Evolutionary conservation across 2,329 filamentous ascomycete genomes (phyloP).

Genomic region (Hymenoscyphus fraxineus): DNA sequence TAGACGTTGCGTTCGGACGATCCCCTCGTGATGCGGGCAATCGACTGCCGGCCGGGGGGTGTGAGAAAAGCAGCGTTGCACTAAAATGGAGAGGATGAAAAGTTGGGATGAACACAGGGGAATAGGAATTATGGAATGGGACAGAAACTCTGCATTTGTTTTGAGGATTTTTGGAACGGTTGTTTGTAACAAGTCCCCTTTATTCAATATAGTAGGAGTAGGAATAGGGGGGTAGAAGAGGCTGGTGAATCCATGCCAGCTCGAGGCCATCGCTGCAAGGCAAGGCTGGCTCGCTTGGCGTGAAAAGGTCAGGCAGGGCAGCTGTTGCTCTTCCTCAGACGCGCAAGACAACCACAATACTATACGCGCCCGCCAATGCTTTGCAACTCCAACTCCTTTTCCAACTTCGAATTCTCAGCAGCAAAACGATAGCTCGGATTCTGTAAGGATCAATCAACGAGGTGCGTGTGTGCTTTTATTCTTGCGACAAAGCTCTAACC

Average conservation of each 20-base stretch:
- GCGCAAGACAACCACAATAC: background rate
- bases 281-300: constrained; percentile 7
- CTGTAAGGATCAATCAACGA: background rate
- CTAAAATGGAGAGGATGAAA: background rate
- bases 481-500: constrained; percentile 1
- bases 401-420: constrained; percentile 13
- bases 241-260: background rate
- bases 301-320: background rate
- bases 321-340: background rate
- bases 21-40: background rate
- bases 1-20: constrained; percentile 4
- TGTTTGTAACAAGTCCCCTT: too few relatives aligned
- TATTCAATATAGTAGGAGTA: too few relatives aligned
- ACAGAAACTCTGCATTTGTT: background rate
- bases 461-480: background rate
- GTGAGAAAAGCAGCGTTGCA: background rate
- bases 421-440: constrained; percentile 13
- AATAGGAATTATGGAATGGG: background rate
- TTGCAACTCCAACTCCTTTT: constrained; percentile 12
- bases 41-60: background rate
- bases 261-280: background rate
- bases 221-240: too few relatives aligned
- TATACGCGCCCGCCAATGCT: constrained; percentile 21
- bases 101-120: background rate
- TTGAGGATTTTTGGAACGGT: too few relatives aligned